Conservation (phyloP, 768 basidiomycete species). For the Phlebiopsis flavidoalba region DNA sequence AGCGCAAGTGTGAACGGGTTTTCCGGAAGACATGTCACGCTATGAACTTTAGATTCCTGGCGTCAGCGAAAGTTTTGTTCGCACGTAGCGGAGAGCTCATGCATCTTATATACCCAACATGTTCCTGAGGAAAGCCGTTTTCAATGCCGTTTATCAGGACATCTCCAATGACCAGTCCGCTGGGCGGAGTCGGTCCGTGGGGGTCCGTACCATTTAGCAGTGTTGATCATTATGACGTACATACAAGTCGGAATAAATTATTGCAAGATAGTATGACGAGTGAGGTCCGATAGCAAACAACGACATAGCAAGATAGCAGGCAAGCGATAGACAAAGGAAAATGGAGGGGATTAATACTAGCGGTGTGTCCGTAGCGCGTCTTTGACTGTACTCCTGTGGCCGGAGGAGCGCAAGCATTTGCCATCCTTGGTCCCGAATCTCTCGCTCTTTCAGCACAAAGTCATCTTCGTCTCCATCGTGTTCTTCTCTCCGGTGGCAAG, state of each 20-base stretch:
- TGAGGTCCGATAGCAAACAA: background rate
- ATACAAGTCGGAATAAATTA: background rate
- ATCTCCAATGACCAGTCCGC: background rate
- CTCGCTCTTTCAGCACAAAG: conserved; percentile 46
- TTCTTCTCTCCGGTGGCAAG: conserved; percentile 55
- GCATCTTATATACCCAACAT: background rate
- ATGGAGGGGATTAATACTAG: background rate
- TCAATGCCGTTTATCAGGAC: background rate
- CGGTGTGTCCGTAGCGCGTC: conserved; percentile 36
- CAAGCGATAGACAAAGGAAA: background rate
- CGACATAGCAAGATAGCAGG: background rate
- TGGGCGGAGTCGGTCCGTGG: background rate
- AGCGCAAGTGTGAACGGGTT: conserved; percentile 50
- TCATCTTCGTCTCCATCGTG: conserved; percentile 46
- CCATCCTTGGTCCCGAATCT: conserved; percentile 67
- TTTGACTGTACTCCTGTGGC: conserved; percentile 67
- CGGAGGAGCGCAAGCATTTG: conserved; percentile 72
- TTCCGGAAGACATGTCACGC: background rate
- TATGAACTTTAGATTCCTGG: background rate
- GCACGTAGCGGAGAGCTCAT: background rate
- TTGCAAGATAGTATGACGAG: background rate
- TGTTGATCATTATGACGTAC: background rate
- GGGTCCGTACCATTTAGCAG: background rate
- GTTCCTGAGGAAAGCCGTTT: background rate
- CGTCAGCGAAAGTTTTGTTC: background rate